These are phyloP conservation scores for Acer saccharum DNA, from an alignment of 345 rosid genomes.

Conservation along the genomic window DNA sequence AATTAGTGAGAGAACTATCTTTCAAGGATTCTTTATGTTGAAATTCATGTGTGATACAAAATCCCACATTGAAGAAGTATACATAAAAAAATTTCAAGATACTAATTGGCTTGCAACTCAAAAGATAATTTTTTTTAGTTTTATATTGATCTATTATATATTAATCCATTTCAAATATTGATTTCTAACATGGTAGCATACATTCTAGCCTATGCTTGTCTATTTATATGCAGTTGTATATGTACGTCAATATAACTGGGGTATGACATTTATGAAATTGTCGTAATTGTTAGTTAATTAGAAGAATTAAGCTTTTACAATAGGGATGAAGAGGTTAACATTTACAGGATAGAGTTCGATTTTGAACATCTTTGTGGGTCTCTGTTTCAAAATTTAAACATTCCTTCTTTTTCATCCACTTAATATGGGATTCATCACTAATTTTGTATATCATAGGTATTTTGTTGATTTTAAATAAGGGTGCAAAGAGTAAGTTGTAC, in stretches of 20 bases:
- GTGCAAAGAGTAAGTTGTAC: neutral
- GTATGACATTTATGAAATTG: neutral
- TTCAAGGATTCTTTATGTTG: no score
- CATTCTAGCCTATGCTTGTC: no score
- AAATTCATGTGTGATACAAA: no score
- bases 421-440: neutral
- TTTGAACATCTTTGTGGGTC: neutral
- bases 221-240: neutral
- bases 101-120: no score
- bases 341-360: neutral
- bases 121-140: no score
- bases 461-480: no score
- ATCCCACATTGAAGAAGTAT: no score
- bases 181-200: no score
- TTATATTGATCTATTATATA: no score
- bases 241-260: neutral
- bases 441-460: neutral
- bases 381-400: neutral
- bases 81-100: no score
- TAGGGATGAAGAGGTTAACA: neutral
- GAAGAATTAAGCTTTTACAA: neutral
- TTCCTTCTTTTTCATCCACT: neutral
- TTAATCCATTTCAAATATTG: no score
- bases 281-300: neutral
- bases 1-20: no score